These are phyloP conservation scores for Boletellus ananas DNA, from an alignment of 768 basidiomycete species.

Conservation along the genomic window DNA sequence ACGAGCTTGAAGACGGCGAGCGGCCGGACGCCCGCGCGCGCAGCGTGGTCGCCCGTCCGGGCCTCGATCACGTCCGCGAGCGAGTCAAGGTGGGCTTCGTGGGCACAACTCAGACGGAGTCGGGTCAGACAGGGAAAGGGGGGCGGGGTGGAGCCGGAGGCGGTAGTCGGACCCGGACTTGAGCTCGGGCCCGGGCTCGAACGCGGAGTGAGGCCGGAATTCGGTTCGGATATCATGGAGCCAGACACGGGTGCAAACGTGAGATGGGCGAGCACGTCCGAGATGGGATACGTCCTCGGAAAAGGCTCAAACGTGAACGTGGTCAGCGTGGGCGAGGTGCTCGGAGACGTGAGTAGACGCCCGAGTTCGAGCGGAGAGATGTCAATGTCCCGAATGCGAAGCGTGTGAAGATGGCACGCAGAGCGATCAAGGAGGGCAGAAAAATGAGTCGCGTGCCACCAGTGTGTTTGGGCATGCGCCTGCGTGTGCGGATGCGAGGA, in stretches of 20 bases:
- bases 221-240: not conserved
- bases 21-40: conserved; percentile 4
- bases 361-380: conserved; percentile 19
- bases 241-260: not conserved
- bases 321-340: conserved; percentile 14
- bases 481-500: not conserved
- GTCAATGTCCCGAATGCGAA: conserved; percentile 21
- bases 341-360: conserved; percentile 18
- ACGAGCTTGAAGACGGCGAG: conserved; percentile 20
- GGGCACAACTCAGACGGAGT: conserved; percentile 21
- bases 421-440: conserved; percentile 23
- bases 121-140: conserved; percentile 15
- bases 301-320: conserved; percentile 24
- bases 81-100: conserved; percentile 15
- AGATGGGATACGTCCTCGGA: conserved; percentile 16
- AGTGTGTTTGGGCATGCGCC: not conserved
- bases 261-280: conserved; percentile 17
- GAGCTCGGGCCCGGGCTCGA: not conserved
- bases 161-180: not conserved
- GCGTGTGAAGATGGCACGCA: conserved; percentile 15
- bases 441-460: conserved; percentile 23
- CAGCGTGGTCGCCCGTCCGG: conserved; percentile 14
- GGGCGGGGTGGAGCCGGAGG: not conserved
- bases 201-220: not conserved
- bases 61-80: conserved; percentile 18